Percentiles rank a stretch among this genome's conserved stretches.
phyloP scores from a whole-genome alignment of 768 basidiomycete genomes.

The Mycena sanguinolenta region DNA sequence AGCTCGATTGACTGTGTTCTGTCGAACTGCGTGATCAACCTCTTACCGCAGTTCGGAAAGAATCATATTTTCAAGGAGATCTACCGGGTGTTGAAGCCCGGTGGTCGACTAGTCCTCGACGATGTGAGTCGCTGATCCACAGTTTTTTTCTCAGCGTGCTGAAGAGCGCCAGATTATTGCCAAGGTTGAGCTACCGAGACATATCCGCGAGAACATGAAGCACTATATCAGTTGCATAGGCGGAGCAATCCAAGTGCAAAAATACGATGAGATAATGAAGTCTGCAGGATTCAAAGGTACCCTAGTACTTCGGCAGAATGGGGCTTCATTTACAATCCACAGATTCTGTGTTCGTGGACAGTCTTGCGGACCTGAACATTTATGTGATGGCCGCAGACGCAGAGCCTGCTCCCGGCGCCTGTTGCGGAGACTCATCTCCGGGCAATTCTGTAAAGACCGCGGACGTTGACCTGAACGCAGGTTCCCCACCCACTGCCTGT shows the following conservation, averaged over 20 bases:
- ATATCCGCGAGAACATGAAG: conserved; percentile 55
- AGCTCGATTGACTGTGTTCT: conserved; percentile 67
- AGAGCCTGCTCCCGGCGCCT: conserved; percentile 1
- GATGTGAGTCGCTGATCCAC: conserved; percentile 53
- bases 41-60: conserved; percentile 59
- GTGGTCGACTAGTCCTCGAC: conserved; percentile 65
- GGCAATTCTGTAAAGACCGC: neutral
- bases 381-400: conserved; percentile 42
- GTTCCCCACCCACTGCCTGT: conserved; percentile 6
- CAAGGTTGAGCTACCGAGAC: conserved; percentile 56
- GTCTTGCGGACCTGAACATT: conserved; percentile 55
- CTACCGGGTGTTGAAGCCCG: conserved; percentile 65
- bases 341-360: conserved; percentile 60
- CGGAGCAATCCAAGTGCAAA: conserved; percentile 56
- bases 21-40: conserved; percentile 71
- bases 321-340: neutral
- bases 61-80: conserved; percentile 59
- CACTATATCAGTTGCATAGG: conserved; percentile 61
- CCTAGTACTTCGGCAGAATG: neutral
- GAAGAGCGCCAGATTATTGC: conserved; percentile 57
- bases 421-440: conserved; percentile 29
- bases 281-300: conserved; percentile 60
- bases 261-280: conserved; percentile 54
- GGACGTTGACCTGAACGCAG: neutral
- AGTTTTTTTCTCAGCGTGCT: neutral